Evolutionary conservation across 371 early-diverging fungal genomes (phyloP), one percentile per base, ranked within the genome.

Genomic region (Mortierella sp.): DNA sequence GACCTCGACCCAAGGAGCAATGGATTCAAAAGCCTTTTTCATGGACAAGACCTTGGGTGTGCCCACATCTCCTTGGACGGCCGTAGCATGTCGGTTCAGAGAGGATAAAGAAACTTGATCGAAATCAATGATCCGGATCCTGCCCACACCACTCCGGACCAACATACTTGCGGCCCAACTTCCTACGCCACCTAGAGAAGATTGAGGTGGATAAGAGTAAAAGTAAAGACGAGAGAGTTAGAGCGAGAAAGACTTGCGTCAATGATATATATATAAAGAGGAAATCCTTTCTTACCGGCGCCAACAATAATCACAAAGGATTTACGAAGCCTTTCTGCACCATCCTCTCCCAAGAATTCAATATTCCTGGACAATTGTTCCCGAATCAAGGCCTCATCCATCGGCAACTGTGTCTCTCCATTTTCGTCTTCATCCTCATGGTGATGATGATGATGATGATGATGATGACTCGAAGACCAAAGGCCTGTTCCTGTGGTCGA

Each of bases 251-350:
- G 21, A 48, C 26, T 47, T 37, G 16, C 26, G 37, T 14, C 14
- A 46, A 21, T 30, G 58, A 11, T 47, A 1, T 19, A 11, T 2
- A 19, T 23, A 18, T 21, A 53, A 23, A 21, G 21, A 25, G 12
- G 53, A 21, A 26, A 53, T 11, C 44, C 11, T 12, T 37, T 44
- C 44, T 25, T 76, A 76, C 76, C 99, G 12, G 93, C 90, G 23
- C 99, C 99, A 6, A 98, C 97, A 23, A 98, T 93, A 57, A 98
- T 83, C 0, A 98, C 96, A 82, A 94, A 95, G 6, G 94, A 85
- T 11, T 87, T 80, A 19, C 90, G 87, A 21, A 96, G 72, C 60
- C 86, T 84, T 1, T 82, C 70, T 52, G 91, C 74, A 5, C 95
- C 93, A 14, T 93, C 90, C 63, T 92, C 89, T 1, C 97, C 98